These are phyloP conservation scores for Pythium phragmiticola DNA, from an alignment of 352 stramenopile genomes.

Conservation along the genomic window DNA sequence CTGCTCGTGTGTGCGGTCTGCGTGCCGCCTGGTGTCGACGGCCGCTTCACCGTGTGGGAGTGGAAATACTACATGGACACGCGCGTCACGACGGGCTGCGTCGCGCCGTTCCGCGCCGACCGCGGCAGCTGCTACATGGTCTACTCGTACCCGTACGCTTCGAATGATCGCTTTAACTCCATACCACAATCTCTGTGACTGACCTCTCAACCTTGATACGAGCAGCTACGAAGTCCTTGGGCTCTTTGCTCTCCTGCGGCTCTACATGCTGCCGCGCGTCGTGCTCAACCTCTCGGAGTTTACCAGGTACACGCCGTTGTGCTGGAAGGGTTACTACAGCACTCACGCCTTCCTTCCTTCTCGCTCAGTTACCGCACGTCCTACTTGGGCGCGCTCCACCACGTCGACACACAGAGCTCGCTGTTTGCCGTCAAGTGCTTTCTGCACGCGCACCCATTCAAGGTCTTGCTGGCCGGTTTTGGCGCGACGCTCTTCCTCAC, in stretches of 20 bases:
- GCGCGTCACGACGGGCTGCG: constrained; percentile 28
- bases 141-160: constrained; percentile 64
- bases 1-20: constrained; percentile 48
- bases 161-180: not conserved
- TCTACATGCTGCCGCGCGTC: constrained; percentile 79
- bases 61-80: constrained; percentile 65
- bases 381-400: constrained; percentile 68
- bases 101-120: constrained; percentile 33
- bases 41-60: constrained; percentile 56
- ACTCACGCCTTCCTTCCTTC: not conserved
- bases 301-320: constrained; percentile 40
- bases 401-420: constrained; percentile 72
- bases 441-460: constrained; percentile 64
- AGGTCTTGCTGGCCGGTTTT: constrained; percentile 49
- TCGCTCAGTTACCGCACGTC: constrained; percentile 62
- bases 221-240: constrained; percentile 64
- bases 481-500: constrained; percentile 44
- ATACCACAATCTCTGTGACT: not conserved
- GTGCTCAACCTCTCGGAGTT: constrained; percentile 79
- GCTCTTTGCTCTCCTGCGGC: constrained; percentile 56
- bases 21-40: constrained; percentile 50
- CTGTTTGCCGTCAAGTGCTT: constrained; percentile 86
- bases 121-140: constrained; percentile 56
- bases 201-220: not conserved
- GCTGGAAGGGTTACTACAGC: not conserved